Evolutionary conservation across 768 basidiomycete genomes (phyloP), one percentile per base, ranked within the genome.

Genomic region (Rhodotorula taiwanensis): DNA sequence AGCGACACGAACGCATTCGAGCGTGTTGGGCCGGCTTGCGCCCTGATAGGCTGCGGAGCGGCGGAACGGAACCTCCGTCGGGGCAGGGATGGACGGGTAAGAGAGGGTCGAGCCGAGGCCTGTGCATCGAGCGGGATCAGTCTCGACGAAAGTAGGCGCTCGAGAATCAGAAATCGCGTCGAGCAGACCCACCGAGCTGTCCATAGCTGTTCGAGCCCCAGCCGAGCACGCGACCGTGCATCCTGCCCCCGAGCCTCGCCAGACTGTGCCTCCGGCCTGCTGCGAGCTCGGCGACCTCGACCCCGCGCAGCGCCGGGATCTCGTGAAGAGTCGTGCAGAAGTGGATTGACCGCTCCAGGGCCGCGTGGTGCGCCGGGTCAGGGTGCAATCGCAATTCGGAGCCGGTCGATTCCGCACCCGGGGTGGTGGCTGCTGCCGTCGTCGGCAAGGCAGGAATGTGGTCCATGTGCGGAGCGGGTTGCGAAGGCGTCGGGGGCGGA

Each of bases 201-300:
- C 89, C 88, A 70, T 25, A 86, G 67, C 88, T 85, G 73, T 95
- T 94, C 2, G 88, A 88, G 49, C 92, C 92, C 83, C 88, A 94
- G 0, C 84, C 89, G 25, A 97, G 80, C 15, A 93, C 87, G 57
- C 83, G 79, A 3, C 90, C 92, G 4, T 78, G 76, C 10, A 76
- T 70, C 52, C 48, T 57, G 0, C 89, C 89, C 1, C 64, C 64
- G 20, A 65, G 49, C 30, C 83, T 79, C 15, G 80, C 85, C 72
- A 88, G 89, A 71, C 87, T 90, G 51, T 81, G 84, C 58, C 84
- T 80, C 43, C 79, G 78, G 4, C 89, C 89, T 30, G 89, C 82
- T 33, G 84, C 84, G 48, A 90, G 79, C 75, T 89, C 85, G 25
- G 79, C 81, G 48, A 88, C 78, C 28, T 81, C 74, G 9, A 90